Evolutionary conservation across 1,139 yeast genomes (phyloP), one percentile per base, ranked within the genome.

Genomic region (Lodderomyces orthopsilosis): DNA sequence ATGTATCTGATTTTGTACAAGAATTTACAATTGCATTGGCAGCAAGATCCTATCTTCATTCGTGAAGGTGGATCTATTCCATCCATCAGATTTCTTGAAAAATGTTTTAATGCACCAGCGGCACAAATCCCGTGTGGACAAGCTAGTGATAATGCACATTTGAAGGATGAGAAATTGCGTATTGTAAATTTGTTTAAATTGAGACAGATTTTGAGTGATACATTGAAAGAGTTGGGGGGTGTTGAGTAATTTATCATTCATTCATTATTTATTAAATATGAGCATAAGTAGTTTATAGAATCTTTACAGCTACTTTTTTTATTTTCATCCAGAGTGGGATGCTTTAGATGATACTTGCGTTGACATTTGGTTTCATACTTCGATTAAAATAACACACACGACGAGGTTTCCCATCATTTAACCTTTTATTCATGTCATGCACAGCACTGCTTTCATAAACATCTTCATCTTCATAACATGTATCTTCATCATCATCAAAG

Each of bases 21-120:
- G 23, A 87, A 86, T 40, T 69, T 91, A 28, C 62, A 66, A 36
- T 60, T 66, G 5, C 83, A 83, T 45, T 84, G 94, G 93, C 67
- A 77, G 62, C 70, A 70, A 4, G 83, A 81, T 43, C 98, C 98
- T 0, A 67, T 93, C 37, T 84, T 83, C 49, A 88, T 93, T 38
- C 78, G 98, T 51, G 98, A 93, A 66, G 98, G 98, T 47, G 98
- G 98, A 0, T 87, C 96, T 1, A 90, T 93, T 58, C 98, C 98
- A 1, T 84, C 93, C 12, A 83, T 94, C 6, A 66, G 97, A 47
- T 85, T 85, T 50, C 68, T 93, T 52, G 98, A 93, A 56, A 86
- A 85, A 59, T 74, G 78, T 15, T 86, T 93, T 53, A 63, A 75
- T 42, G 96, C 98, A 1, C 87, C 89, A 17, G 98, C 97, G 1